Conservation (phyloP, 331 rosid species). For the Acacia pycnantha region DNA sequence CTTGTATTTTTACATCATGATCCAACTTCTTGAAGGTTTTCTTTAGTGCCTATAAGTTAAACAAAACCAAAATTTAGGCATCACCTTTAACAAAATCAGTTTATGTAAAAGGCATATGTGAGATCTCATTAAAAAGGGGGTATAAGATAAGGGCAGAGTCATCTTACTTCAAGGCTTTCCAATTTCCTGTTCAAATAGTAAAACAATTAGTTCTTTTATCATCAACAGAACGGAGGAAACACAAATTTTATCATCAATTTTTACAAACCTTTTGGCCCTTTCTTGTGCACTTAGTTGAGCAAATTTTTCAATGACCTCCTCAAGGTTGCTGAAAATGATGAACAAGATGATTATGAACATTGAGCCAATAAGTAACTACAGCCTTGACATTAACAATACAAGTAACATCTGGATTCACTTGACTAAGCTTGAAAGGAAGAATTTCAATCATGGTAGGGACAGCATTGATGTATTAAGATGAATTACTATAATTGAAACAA, state of each 20-base stretch:
- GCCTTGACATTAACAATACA: background rate
- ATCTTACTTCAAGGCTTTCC: conserved; percentile 88
- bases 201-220: conserved; percentile 26
- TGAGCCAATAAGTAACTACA: background rate
- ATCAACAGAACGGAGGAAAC: conserved; percentile 7
- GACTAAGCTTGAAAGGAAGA: background rate
- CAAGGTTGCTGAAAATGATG: conserved; percentile 49
- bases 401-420: conserved; percentile 3
- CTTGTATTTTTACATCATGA: conserved; percentile 74
- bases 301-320: conserved; percentile 66
- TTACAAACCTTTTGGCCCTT: conserved; percentile 68
- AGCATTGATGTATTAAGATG: background rate
- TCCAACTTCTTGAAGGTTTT: conserved; percentile 86
- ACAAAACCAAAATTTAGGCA: conserved; percentile 23
- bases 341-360: background rate
- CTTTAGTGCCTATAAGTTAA: conserved; percentile 62
- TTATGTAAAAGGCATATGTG: no score
- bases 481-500: background rate
- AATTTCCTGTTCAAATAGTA: conserved; percentile 62
- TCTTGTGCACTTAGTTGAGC: conserved; percentile 75
- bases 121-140: background rate
- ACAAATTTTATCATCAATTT: background rate
- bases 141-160: conserved; percentile 17
- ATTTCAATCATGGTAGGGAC: background rate
- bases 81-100: background rate